Conservation (phyloP, 345 rosid genomes). For the Fremontodendron californicum region DNA sequence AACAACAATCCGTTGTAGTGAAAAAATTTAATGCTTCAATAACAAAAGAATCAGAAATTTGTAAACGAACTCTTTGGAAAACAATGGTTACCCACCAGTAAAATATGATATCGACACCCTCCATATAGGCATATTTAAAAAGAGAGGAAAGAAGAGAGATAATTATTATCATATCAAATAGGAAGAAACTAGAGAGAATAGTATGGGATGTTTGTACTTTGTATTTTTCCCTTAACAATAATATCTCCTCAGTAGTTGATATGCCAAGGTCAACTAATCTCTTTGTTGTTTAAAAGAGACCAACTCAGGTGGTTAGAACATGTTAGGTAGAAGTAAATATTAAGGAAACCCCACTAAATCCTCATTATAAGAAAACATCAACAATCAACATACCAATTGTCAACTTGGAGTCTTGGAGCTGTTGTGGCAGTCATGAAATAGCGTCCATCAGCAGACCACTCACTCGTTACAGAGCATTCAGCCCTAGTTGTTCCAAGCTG, state of each 20-base stretch:
- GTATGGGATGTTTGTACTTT: not conserved
- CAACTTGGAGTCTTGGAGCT: conserved; percentile 91
- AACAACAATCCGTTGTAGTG: conserved; percentile 67
- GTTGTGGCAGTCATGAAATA: conserved; percentile 96
- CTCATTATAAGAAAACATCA: conserved; percentile 6
- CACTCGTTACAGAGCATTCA: conserved; percentile 83
- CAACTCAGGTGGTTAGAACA: not conserved
- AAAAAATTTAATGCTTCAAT: conserved; percentile 79
- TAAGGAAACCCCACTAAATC: not conserved
- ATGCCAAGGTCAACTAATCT: not conserved
- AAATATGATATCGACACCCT: not conserved
- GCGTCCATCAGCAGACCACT: conserved; percentile 92
- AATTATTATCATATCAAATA: not conserved
- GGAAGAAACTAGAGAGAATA: not conserved
- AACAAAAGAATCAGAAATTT: conserved; percentile 10
- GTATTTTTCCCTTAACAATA: not conserved
- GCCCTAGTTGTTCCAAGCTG: conserved; percentile 75
- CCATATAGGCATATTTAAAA: not conserved
- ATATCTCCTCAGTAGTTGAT: not conserved
- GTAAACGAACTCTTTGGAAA: not conserved
- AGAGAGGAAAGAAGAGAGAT: not conserved
- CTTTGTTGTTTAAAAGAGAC: not conserved
- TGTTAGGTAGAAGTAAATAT: not conserved
- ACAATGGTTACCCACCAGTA: not conserved
- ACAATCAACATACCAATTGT: conserved; percentile 70